phyloP scores from a whole-genome alignment of 139 green algal species.

The Dunaliella sp. region DNA sequence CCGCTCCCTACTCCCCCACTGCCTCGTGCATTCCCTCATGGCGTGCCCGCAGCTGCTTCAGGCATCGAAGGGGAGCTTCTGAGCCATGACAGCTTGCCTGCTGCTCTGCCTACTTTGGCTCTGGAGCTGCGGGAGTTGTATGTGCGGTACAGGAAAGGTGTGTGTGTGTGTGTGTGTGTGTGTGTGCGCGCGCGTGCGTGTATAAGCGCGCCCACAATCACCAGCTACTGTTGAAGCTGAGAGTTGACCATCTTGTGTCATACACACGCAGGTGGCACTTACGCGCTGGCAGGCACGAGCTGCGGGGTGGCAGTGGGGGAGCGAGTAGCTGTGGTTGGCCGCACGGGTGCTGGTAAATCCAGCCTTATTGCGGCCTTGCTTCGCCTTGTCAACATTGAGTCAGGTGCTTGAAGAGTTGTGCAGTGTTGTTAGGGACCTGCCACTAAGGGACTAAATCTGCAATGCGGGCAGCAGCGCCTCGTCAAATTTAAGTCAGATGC shows the following conservation, averaged over 20 bases:
- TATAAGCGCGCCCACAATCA: no score
- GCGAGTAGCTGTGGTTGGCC: constrained; percentile 67
- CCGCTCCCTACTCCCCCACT: neutral
- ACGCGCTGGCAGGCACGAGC: constrained; percentile 37
- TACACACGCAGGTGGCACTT: constrained; percentile 20
- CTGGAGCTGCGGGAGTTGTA: neutral
- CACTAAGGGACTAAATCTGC: no score
- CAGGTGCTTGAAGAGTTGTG: constrained; percentile 22
- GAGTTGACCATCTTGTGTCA: no score
- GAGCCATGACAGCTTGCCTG: neutral
- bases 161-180: no score
- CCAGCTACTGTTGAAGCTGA: no score
- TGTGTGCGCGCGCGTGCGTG: no score
- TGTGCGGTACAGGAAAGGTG: neutral
- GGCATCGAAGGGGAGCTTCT: neutral
- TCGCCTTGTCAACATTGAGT: constrained; percentile 49
- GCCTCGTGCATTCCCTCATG: neutral
- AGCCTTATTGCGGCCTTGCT: constrained; percentile 58
- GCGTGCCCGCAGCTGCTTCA: neutral
- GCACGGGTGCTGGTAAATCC: constrained; percentile 78
- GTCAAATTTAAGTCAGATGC: no score
- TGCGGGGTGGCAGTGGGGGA: constrained; percentile 53
- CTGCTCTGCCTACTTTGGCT: neutral
- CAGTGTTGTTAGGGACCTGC: no score
- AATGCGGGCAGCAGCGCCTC: no score